Conservation (phyloP, 2,329 filamentous ascomycete genomes). For the Zasmidium cellare region DNA sequence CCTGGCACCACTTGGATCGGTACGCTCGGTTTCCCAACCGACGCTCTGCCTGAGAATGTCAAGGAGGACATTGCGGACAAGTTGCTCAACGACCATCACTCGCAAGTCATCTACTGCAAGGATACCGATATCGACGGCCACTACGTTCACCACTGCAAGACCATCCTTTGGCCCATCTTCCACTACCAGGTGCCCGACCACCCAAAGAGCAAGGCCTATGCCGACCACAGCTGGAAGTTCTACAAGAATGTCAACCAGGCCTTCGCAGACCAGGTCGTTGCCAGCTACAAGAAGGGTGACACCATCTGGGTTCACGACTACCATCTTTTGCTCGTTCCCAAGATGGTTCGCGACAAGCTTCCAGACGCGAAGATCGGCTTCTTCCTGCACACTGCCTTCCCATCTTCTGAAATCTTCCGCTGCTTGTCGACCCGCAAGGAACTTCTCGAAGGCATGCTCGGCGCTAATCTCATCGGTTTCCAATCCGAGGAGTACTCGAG, state of each 20-base stretch:
- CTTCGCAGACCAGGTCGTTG: slow-evolving; percentile 86
- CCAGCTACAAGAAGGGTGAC: slow-evolving; percentile 91
- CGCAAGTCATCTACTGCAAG: slow-evolving; percentile 78
- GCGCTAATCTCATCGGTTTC: slow-evolving; percentile 89
- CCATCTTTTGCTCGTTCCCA: slow-evolving; percentile 83
- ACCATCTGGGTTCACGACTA: slow-evolving; percentile 96
- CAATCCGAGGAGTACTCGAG: slow-evolving; percentile 91
- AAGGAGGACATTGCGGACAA: slow-evolving; percentile 82
- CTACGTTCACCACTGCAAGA: slow-evolving; percentile 95
- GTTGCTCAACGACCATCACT: slow-evolving; percentile 73
- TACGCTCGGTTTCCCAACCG: slow-evolving; percentile 90
- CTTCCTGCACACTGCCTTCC: slow-evolving; percentile 93
- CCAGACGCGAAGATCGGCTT: slow-evolving; percentile 95
- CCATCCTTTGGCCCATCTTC: slow-evolving; percentile 95
- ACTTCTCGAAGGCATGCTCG: slow-evolving; percentile 87
- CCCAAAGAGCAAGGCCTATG: slow-evolving; percentile 96
- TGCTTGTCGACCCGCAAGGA: slow-evolving; percentile 85
- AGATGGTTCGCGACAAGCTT: slow-evolving; percentile 84
- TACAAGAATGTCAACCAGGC: slow-evolving; percentile 91
- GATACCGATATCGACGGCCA: slow-evolving; percentile 94
- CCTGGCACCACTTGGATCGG: slow-evolving; percentile 86
- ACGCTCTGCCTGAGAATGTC: slow-evolving; percentile 73
- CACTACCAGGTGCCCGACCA: slow-evolving; percentile 98
- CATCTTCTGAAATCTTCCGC: slow-evolving; percentile 92
- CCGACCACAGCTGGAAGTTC: slow-evolving; percentile 83